phyloP scores from a whole-genome alignment of 352 stramenopile genomes.

The Phytophthora agathidicida region DNA sequence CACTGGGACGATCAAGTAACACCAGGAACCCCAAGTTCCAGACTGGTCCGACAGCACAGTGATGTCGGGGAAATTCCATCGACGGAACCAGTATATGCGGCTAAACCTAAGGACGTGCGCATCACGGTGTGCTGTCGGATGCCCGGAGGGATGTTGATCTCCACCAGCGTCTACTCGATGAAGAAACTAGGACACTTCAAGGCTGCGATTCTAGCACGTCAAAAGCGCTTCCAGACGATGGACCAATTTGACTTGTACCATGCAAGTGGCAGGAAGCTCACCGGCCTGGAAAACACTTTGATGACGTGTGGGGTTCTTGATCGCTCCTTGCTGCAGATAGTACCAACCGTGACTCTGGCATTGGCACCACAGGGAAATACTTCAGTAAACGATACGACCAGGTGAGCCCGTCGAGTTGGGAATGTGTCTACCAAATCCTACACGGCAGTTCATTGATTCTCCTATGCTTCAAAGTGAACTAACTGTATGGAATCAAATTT shows the following conservation, averaged over 20 bases:
- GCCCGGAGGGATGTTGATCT: slow-evolving; percentile 58
- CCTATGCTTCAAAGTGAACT: too few relatives aligned
- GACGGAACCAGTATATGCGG: not conserved
- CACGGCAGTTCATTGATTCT: too few relatives aligned
- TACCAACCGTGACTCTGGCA: slow-evolving; percentile 20
- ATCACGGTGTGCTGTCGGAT: slow-evolving; percentile 63
- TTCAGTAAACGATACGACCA: not conserved
- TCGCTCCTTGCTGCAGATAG: slow-evolving; percentile 52
- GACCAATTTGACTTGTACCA: slow-evolving; percentile 64
- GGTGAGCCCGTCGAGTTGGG: too few relatives aligned
- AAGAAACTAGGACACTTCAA: slow-evolving; percentile 67
- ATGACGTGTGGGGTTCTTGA: slow-evolving; percentile 39
- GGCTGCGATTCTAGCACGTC: slow-evolving; percentile 34
- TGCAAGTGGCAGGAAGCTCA: slow-evolving; percentile 43
- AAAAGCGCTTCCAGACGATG: slow-evolving; percentile 51
- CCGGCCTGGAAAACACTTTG: slow-evolving; percentile 44
- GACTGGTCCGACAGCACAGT: slow-evolving; percentile 8
- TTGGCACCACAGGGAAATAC: slow-evolving; percentile 6
- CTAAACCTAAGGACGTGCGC: slow-evolving; percentile 25
- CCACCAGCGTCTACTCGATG: slow-evolving; percentile 41
- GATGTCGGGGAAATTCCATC: slow-evolving; percentile 8
- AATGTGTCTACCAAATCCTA: too few relatives aligned
- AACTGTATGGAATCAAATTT: too few relatives aligned
- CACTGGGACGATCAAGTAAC: slow-evolving; percentile 1
- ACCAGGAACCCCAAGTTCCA: slow-evolving; percentile 8